These are phyloP conservation scores for Alternaria postmessia DNA, from an alignment of 2,329 filamentous ascomycete species.

Conservation along the genomic window DNA sequence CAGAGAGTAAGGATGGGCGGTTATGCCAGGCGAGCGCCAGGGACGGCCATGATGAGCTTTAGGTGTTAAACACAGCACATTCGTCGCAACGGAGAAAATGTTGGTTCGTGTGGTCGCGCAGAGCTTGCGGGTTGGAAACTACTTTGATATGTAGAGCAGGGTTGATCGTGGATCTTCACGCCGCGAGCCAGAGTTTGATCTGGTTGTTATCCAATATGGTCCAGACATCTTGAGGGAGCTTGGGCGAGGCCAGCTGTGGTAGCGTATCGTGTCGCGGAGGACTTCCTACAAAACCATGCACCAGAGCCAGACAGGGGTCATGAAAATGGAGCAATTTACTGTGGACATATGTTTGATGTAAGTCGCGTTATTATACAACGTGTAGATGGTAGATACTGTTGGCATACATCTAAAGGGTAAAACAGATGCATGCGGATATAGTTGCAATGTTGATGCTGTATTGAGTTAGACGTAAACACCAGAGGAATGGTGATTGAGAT, in stretches of 20 bases:
- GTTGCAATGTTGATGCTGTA: neutral
- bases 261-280: neutral
- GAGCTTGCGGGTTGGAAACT: no score
- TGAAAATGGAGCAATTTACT: neutral
- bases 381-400: neutral
- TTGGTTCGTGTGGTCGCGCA: no score
- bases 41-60: neutral
- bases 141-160: no score
- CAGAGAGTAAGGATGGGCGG: constrained; percentile 23
- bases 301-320: neutral
- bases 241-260: neutral
- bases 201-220: no score
- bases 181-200: no score
- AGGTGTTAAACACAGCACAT: neutral
- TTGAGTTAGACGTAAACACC: neutral
- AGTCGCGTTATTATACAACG: neutral
- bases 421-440: neutral
- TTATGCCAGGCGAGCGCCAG: constrained; percentile 20
- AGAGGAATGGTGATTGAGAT: neutral
- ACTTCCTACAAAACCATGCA: neutral
- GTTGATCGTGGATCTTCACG: no score
- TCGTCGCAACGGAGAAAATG: no score
- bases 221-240: neutral
- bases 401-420: neutral
- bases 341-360: neutral